Conservation (phyloP, 2,329 filamentous ascomycete species). For the Ophiosphaerella herpotricha region DNA sequence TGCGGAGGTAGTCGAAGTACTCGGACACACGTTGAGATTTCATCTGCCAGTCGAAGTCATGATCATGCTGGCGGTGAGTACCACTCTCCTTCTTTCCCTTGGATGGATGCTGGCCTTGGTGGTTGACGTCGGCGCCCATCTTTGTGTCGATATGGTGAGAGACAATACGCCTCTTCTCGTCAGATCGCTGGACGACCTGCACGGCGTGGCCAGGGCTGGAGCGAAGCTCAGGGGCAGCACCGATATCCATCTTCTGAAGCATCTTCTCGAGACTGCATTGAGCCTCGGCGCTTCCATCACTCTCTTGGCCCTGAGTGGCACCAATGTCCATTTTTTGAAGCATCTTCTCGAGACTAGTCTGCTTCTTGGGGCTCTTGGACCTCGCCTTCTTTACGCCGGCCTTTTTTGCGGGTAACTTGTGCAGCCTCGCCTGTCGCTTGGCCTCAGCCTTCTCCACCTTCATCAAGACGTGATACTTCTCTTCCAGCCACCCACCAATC, state of each 20-base stretch:
- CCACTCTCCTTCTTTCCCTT: neutral
- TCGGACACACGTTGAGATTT: conserved; percentile 24
- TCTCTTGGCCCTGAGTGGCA: neutral
- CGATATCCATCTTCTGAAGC: conserved; percentile 2
- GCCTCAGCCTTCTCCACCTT: conserved; percentile 22
- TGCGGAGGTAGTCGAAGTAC: conserved; percentile 24
- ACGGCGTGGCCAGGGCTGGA: neutral
- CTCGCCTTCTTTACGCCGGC: too few relatives aligned
- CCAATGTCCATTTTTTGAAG: conserved; percentile 3
- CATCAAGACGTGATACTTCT: conserved; percentile 34
- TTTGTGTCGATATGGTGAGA: neutral
- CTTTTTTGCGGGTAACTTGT: conserved; percentile 3
- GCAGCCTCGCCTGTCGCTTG: conserved; percentile 5
- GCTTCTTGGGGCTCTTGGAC: neutral
- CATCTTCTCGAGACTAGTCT: conserved; percentile 3
- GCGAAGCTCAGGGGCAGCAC: neutral
- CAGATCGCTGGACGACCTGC: neutral
- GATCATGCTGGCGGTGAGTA: conserved; percentile 1
- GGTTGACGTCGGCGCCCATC: neutral
- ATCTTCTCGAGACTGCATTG: conserved; percentile 1
- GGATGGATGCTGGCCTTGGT: neutral
- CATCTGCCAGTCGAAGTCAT: conserved; percentile 21
- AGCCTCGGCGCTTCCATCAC: neutral
- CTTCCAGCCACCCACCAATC: conserved; percentile 29
- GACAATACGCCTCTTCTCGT: neutral